Percentiles rank a stretch among this genome's conserved stretches.
These are phyloP conservation scores for Boletellus deceptivus DNA, from an alignment of 1,284 basidiomycete species.

Conservation along the genomic window DNA sequence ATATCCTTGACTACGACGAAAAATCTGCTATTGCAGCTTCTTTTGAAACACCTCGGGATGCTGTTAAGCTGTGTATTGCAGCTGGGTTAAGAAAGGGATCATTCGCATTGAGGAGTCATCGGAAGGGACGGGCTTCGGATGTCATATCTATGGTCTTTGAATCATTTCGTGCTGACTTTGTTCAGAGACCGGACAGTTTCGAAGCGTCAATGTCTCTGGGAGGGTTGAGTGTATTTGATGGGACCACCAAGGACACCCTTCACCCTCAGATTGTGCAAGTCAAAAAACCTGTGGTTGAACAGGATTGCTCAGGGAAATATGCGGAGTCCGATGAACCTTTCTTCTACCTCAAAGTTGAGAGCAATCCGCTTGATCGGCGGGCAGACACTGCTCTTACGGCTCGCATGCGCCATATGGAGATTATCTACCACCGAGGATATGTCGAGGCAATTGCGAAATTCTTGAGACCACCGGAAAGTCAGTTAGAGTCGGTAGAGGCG, in stretches of 20 bases:
- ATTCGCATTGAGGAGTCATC: slow-evolving; percentile 75
- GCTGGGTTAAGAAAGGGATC: slow-evolving; percentile 86
- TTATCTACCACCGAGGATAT: slow-evolving; percentile 95
- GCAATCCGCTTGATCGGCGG: slow-evolving; percentile 89
- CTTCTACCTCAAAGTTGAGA: slow-evolving; percentile 91
- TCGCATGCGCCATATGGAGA: slow-evolving; percentile 95
- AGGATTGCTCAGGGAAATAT: slow-evolving; percentile 21
- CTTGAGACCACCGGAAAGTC: slow-evolving; percentile 93
- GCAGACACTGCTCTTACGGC: slow-evolving; percentile 92
- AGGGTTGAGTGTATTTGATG: slow-evolving; percentile 89
- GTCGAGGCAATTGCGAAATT: slow-evolving; percentile 92
- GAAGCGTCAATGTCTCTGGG: slow-evolving; percentile 83
- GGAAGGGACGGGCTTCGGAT: slow-evolving; percentile 62
- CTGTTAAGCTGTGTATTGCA: slow-evolving; percentile 75
- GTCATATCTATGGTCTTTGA: slow-evolving; percentile 91
- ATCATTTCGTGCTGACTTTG: slow-evolving; percentile 80
- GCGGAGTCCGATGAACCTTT: slow-evolving; percentile 67
- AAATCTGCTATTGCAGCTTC: slow-evolving; percentile 69
- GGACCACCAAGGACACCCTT: slow-evolving; percentile 78
- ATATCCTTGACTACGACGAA: slow-evolving; percentile 93
- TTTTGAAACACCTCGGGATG: slow-evolving; percentile 75
- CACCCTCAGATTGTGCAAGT: slow-evolving; percentile 95
- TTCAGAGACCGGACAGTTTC: slow-evolving; percentile 84
- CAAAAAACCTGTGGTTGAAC: slow-evolving; percentile 49
- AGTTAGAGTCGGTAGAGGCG: slow-evolving; percentile 93